phyloP scores from a whole-genome alignment of 2,329 filamentous ascomycete species.

The Stagonosporopsis rhizophila region DNA sequence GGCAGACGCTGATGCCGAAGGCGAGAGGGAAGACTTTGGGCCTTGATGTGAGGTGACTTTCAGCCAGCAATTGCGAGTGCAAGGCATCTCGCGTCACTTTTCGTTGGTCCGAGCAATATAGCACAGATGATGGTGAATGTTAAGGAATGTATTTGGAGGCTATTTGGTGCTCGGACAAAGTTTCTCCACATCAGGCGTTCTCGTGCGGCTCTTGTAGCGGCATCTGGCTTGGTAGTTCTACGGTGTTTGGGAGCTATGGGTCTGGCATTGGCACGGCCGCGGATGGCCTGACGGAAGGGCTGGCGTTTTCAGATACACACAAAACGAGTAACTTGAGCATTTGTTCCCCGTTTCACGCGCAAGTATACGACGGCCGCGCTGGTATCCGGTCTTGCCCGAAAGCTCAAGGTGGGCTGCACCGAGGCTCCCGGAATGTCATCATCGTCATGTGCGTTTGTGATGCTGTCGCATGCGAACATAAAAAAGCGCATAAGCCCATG shows the following conservation, averaged over 20 bases:
- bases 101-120: not conserved
- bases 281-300: conserved; percentile 35
- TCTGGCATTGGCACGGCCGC: conserved; percentile 42
- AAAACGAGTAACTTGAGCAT: conserved; percentile 17
- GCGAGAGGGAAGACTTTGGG: conserved; percentile 50
- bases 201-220: conserved; percentile 18
- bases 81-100: not conserved
- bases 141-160: not conserved
- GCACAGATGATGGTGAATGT: not conserved
- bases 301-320: conserved; percentile 40
- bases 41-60: conserved; percentile 16
- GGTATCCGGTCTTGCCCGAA: conserved; percentile 30
- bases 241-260: conserved; percentile 36
- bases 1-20: conserved; percentile 49
- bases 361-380: conserved; percentile 14
- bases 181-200: conserved; percentile 18
- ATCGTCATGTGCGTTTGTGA: conserved; percentile 24
- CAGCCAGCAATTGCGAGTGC: not conserved
- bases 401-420: conserved; percentile 13
- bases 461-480: not conserved
- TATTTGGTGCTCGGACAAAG: conserved; percentile 3
- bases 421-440: conserved; percentile 31
- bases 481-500: conserved; percentile 4
- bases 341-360: conserved; percentile 11
- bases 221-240: conserved; percentile 17